phyloP scores from a whole-genome alignment of 202 grass and related monocot genomes.

The Panicum virgatum region DNA sequence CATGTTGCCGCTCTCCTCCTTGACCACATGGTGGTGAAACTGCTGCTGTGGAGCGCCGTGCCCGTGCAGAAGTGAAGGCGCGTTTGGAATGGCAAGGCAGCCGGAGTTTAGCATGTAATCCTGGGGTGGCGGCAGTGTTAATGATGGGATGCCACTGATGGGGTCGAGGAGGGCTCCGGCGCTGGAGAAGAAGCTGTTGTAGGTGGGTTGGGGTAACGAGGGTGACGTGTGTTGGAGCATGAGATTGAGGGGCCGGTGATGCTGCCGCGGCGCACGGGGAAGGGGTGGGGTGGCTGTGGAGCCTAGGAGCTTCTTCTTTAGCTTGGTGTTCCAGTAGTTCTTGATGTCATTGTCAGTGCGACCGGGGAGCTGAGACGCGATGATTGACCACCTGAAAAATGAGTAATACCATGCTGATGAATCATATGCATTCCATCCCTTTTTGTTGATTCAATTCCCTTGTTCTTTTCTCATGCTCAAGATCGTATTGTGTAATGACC shows the following conservation, averaged over 20 bases:
- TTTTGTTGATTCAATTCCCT: background rate
- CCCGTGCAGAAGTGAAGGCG: slow-evolving; percentile 12
- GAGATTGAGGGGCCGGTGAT: slow-evolving; percentile 35
- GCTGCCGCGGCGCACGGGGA: slow-evolving; percentile 36
- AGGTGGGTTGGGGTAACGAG: slow-evolving; percentile 11
- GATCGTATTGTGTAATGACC: background rate
- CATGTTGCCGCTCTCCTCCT: slow-evolving; percentile 57
- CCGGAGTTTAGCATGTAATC: slow-evolving; percentile 35
- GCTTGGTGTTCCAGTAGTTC: slow-evolving; percentile 97
- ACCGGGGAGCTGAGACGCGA: slow-evolving; percentile 76
- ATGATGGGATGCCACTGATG: background rate
- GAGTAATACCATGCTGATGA: background rate
- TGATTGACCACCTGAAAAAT: slow-evolving; percentile 84
- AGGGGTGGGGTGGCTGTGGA: slow-evolving; percentile 9
- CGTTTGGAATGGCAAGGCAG: slow-evolving; percentile 5
- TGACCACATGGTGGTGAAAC: slow-evolving; percentile 25
- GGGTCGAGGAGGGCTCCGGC: slow-evolving; percentile 13
- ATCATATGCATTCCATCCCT: background rate
- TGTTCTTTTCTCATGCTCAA: background rate
- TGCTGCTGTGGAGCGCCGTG: slow-evolving; percentile 21
- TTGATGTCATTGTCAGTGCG: slow-evolving; percentile 95
- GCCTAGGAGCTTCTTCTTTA: slow-evolving; percentile 86
- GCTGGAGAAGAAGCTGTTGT: slow-evolving; percentile 32
- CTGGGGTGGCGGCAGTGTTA: slow-evolving; percentile 18
- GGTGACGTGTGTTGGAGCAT: slow-evolving; percentile 49